Conservation (phyloP, 2,329 filamentous ascomycete genomes). For the Trichoderma sp. region DNA sequence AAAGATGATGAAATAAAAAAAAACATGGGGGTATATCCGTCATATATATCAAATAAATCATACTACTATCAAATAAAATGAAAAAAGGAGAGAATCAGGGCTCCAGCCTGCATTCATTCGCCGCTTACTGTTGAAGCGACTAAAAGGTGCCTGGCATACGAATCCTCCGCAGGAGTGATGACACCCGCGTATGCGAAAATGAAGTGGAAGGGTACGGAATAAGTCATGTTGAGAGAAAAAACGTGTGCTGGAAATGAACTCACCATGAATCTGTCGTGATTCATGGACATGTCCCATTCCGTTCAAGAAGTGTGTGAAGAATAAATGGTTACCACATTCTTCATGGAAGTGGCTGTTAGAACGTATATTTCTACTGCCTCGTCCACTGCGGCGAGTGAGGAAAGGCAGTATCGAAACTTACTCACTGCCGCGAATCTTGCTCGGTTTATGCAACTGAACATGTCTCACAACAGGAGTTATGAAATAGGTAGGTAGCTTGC, state of each 20-base stretch:
- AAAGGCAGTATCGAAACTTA: not conserved
- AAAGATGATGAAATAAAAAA: slow-evolving; percentile 3
- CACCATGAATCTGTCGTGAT: not conserved
- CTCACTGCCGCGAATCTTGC: not conserved
- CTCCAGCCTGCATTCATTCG: slow-evolving; percentile 20
- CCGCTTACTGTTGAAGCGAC: slow-evolving; percentile 9
- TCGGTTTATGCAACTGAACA: not conserved
- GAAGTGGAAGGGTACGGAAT: slow-evolving; percentile 9
- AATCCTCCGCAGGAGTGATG: slow-evolving; percentile 26
- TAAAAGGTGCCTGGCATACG: slow-evolving; percentile 23
- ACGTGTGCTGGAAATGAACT: not conserved
- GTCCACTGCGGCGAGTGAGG: not conserved
- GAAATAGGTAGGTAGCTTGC: not conserved
- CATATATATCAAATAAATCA: slow-evolving; percentile 31
- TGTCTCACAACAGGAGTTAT: not conserved
- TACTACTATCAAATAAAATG: not conserved
- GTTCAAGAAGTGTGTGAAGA: not conserved
- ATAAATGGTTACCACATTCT: not conserved
- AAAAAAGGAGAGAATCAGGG: slow-evolving; percentile 18
- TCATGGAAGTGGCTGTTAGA: not conserved
- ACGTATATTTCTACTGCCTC: slow-evolving; percentile 16
- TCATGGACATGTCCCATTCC: not conserved
- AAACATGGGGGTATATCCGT: slow-evolving; percentile 38
- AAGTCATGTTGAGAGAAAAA: not conserved
- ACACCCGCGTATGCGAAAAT: slow-evolving; percentile 24